Base-by-base conservation (phyloP, 2,329 filamentous ascomycete genomes). In the Tolypocladium sp. region DNA sequence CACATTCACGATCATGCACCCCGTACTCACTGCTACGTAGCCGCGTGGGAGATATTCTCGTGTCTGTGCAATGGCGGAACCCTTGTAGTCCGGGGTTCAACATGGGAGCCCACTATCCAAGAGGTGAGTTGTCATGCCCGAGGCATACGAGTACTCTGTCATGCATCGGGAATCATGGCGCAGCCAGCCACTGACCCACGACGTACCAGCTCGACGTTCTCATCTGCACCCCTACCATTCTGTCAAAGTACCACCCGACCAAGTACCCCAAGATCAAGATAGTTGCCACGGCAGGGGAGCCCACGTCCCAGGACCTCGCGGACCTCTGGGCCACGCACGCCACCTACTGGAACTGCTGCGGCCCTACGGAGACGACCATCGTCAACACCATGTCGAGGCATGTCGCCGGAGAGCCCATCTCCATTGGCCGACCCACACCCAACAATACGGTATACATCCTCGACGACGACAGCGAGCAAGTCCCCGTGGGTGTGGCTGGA, bases 31-130 rank as follows among this genome's bases (percentile, higher is more conserved):
- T 56, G 33, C 58, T n/a, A 5, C 4, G 55, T 58, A 83, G 82
- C 80, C 27, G 82, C 82, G 15, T 85, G 83, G 82, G 82, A 85
- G 62, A 80, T 85, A n/a, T 75, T 85, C 10, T 77, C 75, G 1
- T 79, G 77, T 57, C 69, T 85, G 30, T 81, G 81, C 70, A 85
- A 84, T 55, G 82, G 82, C 25, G 82, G 82, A 6, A 84, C 81
- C 4, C 70, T 85, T 52, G 72, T 82, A 53, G 71, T 84, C 49
- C 73, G 82, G 52, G 80, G 78, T 2, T 76, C 78, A 2, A 68
- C 74, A 53, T 84, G 81, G 82, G 68, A 75, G 44, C 68, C 73
- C 4, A 76, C 77, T 9, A 69, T 84, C 5, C 64, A 67, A 51
- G 70, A 80, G 65, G 79, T 82, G 57, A 61, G 68, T 63, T 4